Evolutionary conservation across 352 stramenopile species (phyloP).

Genomic region (Blastocystis sp.): DNA sequence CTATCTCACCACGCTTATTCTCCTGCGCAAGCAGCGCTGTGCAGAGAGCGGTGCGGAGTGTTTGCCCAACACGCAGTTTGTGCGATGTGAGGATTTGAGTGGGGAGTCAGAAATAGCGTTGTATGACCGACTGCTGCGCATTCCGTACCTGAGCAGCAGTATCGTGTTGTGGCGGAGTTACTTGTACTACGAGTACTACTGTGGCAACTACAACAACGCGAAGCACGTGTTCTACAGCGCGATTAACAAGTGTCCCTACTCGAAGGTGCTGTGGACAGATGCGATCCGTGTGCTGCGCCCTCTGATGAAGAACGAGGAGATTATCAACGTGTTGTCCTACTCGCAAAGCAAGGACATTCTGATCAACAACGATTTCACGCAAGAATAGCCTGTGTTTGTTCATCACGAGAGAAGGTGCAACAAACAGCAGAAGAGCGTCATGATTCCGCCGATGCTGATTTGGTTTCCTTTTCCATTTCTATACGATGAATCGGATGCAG

Average conservation of each 20-base stretch:
- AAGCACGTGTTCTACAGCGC: conserved; percentile 61
- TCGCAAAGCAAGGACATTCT: conserved; percentile 42
- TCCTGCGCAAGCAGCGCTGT: conserved; percentile 35
- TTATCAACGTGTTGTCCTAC: conserved; percentile 43
- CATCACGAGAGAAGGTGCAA: too few relatives aligned
- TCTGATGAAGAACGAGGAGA: conserved; percentile 65
- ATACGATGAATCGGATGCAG: neutral
- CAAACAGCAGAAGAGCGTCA: too few relatives aligned
- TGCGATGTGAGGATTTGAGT: conserved; percentile 10
- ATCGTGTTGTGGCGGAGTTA: conserved; percentile 45
- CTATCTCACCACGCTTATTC: conserved; percentile 31
- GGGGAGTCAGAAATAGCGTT: neutral
- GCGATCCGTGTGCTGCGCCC: conserved; percentile 32
- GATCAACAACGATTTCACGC: conserved; percentile 22
- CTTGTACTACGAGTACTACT: conserved; percentile 42
- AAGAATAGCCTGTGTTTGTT: conserved; percentile 15
- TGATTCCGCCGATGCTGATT: too few relatives aligned
- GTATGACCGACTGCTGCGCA: conserved; percentile 42
- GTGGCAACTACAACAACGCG: conserved; percentile 44
- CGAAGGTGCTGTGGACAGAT: conserved; percentile 48
- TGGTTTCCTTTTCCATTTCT: neutral
- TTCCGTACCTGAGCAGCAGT: conserved; percentile 44
- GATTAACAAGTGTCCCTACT: conserved; percentile 55
- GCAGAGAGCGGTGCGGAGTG: neutral
- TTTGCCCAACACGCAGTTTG: conserved; percentile 7